Evolutionary conservation across 345 rosid species (phyloP), one percentile per base, ranked within the genome.

Genomic region (Dovyalis caffra): DNA sequence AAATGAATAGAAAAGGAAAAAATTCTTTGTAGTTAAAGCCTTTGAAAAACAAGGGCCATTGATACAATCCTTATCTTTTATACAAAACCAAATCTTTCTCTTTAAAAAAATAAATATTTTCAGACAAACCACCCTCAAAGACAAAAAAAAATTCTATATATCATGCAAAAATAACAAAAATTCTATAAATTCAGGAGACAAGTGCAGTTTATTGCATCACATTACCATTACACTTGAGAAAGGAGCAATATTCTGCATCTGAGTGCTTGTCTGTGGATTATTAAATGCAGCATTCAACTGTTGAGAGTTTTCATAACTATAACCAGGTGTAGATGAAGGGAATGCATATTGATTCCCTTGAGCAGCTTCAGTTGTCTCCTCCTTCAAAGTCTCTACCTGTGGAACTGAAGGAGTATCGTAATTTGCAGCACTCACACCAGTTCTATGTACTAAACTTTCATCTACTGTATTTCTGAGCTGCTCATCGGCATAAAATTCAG

Each of bases 181-280:
- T 20, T 72, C 56, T 37, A 73, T 10, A 25, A 2, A 35, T 20
- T 21, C 45, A 72, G 34, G 43, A 2, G 14, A 69, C 4, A 2
- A 35, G 34, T 23, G 29, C 11, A 51, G 66, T 23, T 75, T 66
- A 34, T 9, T 32, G 56, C 40, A 38, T 9, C 15, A 47, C 56
- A 75, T 83, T 89, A 95, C 99, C 99, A 88, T 89, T 76, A 90
- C 90, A 81, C 80, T 88, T 60, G 98, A 81, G 79, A 93, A 91
- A 71, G 80, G 83, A 75, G 84, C 78, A 25, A 87, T 91, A 81
- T 86, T 88, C 83, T 87, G 98, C 79, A 89, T 74, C 78, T 89
- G 96, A 14, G 90, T 81, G 85, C 84, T 86, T 79, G 96, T 77
- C 76, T 86, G 92, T 21, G 80, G 70, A 23, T 90, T 86, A 70